Conservation (phyloP, 2,329 filamentous ascomycete genomes). For the Neopestalotiopsis sp. region DNA sequence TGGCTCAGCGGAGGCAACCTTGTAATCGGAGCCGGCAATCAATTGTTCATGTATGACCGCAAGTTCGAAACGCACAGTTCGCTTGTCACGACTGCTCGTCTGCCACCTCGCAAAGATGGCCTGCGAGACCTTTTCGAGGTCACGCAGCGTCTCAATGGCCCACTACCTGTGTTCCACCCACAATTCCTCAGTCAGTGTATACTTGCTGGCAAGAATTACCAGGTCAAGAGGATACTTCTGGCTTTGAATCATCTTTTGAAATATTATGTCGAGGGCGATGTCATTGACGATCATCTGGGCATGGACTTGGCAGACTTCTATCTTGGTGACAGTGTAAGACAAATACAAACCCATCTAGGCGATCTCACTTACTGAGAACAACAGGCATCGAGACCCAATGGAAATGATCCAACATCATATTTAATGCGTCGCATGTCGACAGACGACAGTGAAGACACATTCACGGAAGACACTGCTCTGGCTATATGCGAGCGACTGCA, state of each 20-base stretch:
- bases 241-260: conserved; percentile 78
- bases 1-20: conserved; percentile 88
- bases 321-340: conserved; percentile 37
- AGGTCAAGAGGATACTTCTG: conserved; percentile 76
- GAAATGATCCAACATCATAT: conserved; percentile 41
- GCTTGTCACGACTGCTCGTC: conserved; percentile 56
- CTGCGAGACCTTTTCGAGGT: conserved; percentile 78
- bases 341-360: not conserved
- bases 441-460: conserved; percentile 62
- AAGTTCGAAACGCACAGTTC: conserved; percentile 69
- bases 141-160: conserved; percentile 83
- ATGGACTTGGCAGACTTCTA: conserved; percentile 67
- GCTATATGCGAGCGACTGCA: conserved; percentile 79
- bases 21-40: conserved; percentile 88
- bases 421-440: conserved; percentile 41
- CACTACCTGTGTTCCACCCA: conserved; percentile 89
- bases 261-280: conserved; percentile 81
- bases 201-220: conserved; percentile 73
- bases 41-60: conserved; percentile 84
- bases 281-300: conserved; percentile 78
- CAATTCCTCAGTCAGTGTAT: conserved; percentile 89
- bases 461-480: conserved; percentile 74
- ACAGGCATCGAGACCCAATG: conserved; percentile 20
- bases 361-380: not conserved
- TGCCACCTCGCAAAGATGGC: conserved; percentile 53